Evolutionary conservation across 495 filamentous ascomycete species (phyloP), one percentile per base, ranked within the genome.

Genomic region (Daldinia decipiens): DNA sequence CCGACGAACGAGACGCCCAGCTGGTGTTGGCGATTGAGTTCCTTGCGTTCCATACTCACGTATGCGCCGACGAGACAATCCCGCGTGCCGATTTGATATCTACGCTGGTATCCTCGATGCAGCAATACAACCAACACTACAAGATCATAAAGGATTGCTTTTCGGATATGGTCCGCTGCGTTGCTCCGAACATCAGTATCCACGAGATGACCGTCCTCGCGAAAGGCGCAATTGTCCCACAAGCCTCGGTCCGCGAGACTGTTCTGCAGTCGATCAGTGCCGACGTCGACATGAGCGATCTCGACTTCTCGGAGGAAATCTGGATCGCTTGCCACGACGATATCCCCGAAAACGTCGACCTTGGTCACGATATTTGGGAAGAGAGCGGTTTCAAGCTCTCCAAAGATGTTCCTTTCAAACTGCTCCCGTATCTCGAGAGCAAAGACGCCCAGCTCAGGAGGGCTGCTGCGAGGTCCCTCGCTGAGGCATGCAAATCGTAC

Each of bases 291-390:
- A 84, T 99, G 83, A 94, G 89, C 54, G 92, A 97, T 57, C 82
- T 91, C 27, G 87, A 89, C 32, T 95, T 93, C 75, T 94, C 89
- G 8, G 92, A 93, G 64, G 93, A 98, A 71, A 91, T 98, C 12
- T 98, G 95, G 95, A 84, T 99, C 24, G 90, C 89, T 58, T 95
- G 88, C 77, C 94, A 98, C 74, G 95, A 99, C 65, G 92, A 95
- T 62, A 87, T 92, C 0, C 89, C 93, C 12, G 95, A 98, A 74
- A 98, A 98, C 71, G 85, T 83, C 5, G 93, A 97, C 39, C 82
- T 97, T 31, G 95, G 91, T 1, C 86, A 86, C 29, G 87, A 92
- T 0, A 98, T 98, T 38, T 98, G 96, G 95, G 93, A 97, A 77
- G 95, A 96, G 67, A 97, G 94, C 76, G 91, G 86, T 1, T 87